phyloP scores from a whole-genome alignment of 768 basidiomycete genomes.

The Tricholoma furcatifolium region DNA sequence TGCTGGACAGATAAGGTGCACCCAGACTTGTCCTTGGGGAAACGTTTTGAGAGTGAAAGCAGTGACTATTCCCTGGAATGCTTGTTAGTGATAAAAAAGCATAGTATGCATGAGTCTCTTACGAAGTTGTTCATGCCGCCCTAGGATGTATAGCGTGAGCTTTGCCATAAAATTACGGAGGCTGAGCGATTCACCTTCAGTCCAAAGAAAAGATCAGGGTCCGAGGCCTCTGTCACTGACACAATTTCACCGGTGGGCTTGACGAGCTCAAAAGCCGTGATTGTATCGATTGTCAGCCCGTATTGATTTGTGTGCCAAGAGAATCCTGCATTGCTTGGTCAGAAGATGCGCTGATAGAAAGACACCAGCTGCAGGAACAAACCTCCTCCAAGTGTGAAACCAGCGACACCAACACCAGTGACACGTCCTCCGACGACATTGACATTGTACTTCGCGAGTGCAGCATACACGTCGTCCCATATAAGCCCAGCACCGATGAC shows the following conservation, averaged over 20 bases:
- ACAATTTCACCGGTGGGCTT: constrained; percentile 49
- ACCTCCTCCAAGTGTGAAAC: constrained; percentile 60
- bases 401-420: constrained; percentile 57
- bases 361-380: constrained; percentile 25
- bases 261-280: constrained; percentile 54
- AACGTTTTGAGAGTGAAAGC: constrained; percentile 51
- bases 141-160: constrained; percentile 24
- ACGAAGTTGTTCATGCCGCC: constrained; percentile 66
- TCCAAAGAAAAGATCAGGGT: constrained; percentile 41
- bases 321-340: constrained; percentile 41
- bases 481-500: constrained; percentile 44
- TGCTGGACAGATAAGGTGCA: constrained; percentile 25
- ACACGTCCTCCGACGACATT: constrained; percentile 62
- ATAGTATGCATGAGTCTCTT: neutral
- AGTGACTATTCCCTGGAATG: constrained; percentile 53
- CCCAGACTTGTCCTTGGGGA: constrained; percentile 61
- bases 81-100: neutral
- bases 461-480: constrained; percentile 65
- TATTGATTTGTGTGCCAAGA: constrained; percentile 64
- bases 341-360: constrained; percentile 28
- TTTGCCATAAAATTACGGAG: neutral
- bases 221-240: constrained; percentile 30
- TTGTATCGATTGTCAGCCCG: constrained; percentile 57
- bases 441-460: constrained; percentile 45
- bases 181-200: constrained; percentile 28